Evolutionary conservation across 306 rosid species (phyloP).

Genomic region (Purshia tridentata): DNA sequence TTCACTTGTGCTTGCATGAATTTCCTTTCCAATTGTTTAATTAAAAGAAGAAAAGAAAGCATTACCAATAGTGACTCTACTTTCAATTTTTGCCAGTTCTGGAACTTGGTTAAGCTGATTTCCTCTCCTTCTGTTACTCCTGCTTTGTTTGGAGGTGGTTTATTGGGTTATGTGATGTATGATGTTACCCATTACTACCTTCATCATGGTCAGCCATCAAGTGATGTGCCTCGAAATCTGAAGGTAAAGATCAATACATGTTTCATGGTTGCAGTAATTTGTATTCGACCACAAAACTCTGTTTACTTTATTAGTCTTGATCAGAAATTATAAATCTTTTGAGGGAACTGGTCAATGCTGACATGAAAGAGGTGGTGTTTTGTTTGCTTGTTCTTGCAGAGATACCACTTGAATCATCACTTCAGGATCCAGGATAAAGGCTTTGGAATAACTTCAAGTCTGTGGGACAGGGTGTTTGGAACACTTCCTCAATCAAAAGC

Average conservation of each 20-base stretch:
- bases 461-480: conserved; percentile 89
- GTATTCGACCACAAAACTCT: too few relatives aligned
- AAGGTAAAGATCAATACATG: conserved; percentile 54
- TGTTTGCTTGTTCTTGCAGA: conserved; percentile 47
- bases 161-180: conserved; percentile 90
- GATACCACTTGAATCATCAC: conserved; percentile 92
- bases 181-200: conserved; percentile 91
- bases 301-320: background rate
- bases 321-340: background rate
- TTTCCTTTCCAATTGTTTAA: background rate
- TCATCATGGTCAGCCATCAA: conserved; percentile 88
- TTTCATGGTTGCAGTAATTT: background rate
- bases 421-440: conserved; percentile 82
- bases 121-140: conserved; percentile 71
- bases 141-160: conserved; percentile 85
- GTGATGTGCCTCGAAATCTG: conserved; percentile 47
- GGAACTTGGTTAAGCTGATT: conserved; percentile 64
- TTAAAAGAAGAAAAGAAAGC: background rate
- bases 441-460: conserved; percentile 82
- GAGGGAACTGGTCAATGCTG: background rate
- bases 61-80: conserved; percentile 26
- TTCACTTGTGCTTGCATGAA: background rate
- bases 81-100: conserved; percentile 57
- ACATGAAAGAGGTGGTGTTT: conserved; percentile 8
- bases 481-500: conserved; percentile 71